Base-by-base conservation (phyloP, 495 filamentous ascomycete species). In the Cercophora scortea region DNA sequence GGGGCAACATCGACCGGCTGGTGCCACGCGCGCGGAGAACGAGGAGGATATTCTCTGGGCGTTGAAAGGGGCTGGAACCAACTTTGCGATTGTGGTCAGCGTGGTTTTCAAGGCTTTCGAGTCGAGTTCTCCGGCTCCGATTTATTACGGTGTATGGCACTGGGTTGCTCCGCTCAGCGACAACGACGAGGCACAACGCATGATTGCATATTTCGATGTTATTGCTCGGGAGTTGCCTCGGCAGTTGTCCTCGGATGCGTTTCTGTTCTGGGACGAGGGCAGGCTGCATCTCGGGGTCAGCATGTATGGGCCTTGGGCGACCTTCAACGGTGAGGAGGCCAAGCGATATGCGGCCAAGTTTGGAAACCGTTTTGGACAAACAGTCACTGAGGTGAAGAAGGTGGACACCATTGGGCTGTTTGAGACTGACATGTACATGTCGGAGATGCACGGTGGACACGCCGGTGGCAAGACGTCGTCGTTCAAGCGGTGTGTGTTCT, bases 401-500 rank as follows among this genome's bases (percentile, higher is more conserved):
- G 25, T 81, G 45, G 70, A 86, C 52, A 51, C 66, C 45, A 58
- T 82, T 41, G 73, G 64, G 53, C 56, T 84, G 57, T 84, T 84
- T 54, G 75, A 83, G 10, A 63, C 70, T 6, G 80, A 84, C 38
- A 82, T 83, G 77, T 82, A 84, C 64, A 71, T 85, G 62, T 80
- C 77, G 12, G 59, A 49, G 42, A 78, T 84, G 77, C 79, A 84
- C 49, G 77, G 78, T 44, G 81, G 79, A 16, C 80, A 84, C 54
- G 72, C 72, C 49, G 64, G 72, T 19, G 72, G 71, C 61, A 83
- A 81, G 64, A 84, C 79, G 1, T 82, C 75, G 46, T 75, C 81
- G 16, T 84, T 86, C 71, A 84, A 84, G 69, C 74, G 81, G 66
- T 84, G 81, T 61, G 46, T 84, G 56, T 84, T 84, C 59, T 67